A percentile compares a stretch with the other conserved stretches of the same genome.
Evolutionary conservation across 106 monocot genomes (phyloP).

Genomic region (Hemerocallis citrina): DNA sequence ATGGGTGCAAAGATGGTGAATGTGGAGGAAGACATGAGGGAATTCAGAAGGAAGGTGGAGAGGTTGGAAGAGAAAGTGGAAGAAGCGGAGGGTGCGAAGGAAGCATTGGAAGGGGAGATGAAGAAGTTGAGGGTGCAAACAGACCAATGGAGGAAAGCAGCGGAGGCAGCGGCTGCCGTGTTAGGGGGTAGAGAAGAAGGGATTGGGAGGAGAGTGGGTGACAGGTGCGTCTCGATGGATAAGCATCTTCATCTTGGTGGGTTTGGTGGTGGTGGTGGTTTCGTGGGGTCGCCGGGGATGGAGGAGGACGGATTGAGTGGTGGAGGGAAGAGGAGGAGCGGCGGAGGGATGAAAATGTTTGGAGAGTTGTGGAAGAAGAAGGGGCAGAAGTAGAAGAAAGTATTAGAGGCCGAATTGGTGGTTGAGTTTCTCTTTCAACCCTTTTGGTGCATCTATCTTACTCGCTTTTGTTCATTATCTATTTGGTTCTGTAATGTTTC

Average conservation of each 20-base stretch:
- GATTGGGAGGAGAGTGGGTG: slow-evolving; percentile 9
- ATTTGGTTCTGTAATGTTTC: background rate
- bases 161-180: slow-evolving; percentile 39
- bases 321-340: slow-evolving; percentile 36
- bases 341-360: slow-evolving; percentile 53
- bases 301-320: background rate
- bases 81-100: slow-evolving; percentile 15
- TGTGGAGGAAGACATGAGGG: slow-evolving; percentile 27
- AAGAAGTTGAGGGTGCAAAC: slow-evolving; percentile 39
- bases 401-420: too few relatives aligned
- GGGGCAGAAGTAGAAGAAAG: slow-evolving; percentile 41
- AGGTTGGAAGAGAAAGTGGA: slow-evolving; percentile 25
- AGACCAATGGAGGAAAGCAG: slow-evolving; percentile 62
- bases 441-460: too few relatives aligned
- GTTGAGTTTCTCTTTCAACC: background rate
- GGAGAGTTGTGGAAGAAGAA: slow-evolving; percentile 90
- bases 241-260: slow-evolving; percentile 11
- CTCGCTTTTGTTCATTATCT: background rate
- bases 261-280: background rate
- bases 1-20: slow-evolving; percentile 22
- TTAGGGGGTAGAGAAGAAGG: slow-evolving; percentile 7
- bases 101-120: slow-evolving; percentile 37
- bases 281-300: slow-evolving; percentile 17
- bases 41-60: slow-evolving; percentile 12
- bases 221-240: slow-evolving; percentile 31